Evolutionary conservation across 2,329 filamentous ascomycete genomes (phyloP).

Genomic region (Ophiostoma sp.): DNA sequence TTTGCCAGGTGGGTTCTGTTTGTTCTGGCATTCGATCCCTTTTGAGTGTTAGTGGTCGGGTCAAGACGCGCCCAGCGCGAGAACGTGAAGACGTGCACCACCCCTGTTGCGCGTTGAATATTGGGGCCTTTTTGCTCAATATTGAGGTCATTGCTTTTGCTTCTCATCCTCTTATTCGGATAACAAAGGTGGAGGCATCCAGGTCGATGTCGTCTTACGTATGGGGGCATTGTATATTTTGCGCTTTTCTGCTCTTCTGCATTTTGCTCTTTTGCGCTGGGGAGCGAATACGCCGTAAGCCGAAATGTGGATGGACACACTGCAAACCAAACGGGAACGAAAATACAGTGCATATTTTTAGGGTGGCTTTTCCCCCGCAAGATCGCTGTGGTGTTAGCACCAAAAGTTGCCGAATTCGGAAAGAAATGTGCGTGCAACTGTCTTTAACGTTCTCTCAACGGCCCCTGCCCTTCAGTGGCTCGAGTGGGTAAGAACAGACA

Average conservation of each 20-base stretch:
- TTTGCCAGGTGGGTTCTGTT: background rate
- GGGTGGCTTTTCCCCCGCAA: background rate
- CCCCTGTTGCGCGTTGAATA: background rate
- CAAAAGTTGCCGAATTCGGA: slow-evolving; percentile 17
- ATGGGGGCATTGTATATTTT: background rate
- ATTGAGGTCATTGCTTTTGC: background rate
- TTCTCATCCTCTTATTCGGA: background rate
- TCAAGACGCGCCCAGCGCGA: slow-evolving; percentile 1
- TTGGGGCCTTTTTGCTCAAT: background rate
- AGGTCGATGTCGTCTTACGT: background rate
- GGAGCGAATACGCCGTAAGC: background rate
- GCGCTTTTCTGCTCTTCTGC: background rate
- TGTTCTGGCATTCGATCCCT: background rate
- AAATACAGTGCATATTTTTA: background rate
- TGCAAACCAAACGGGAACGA: background rate
- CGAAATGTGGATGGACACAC: background rate
- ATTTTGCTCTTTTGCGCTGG: background rate
- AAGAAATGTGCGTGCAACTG: slow-evolving; percentile 17
- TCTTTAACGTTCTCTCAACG: background rate
- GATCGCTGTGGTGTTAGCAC: background rate
- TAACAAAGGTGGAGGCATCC: background rate
- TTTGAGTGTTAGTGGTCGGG: background rate
- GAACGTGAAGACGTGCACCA: background rate
- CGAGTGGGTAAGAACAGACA: too few relatives aligned
- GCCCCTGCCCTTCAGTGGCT: background rate